Evolutionary conservation across 2,329 filamentous ascomycete species (phyloP), one percentile per base, ranked within the genome.

Genomic region (Stachybotrys echinatus): DNA sequence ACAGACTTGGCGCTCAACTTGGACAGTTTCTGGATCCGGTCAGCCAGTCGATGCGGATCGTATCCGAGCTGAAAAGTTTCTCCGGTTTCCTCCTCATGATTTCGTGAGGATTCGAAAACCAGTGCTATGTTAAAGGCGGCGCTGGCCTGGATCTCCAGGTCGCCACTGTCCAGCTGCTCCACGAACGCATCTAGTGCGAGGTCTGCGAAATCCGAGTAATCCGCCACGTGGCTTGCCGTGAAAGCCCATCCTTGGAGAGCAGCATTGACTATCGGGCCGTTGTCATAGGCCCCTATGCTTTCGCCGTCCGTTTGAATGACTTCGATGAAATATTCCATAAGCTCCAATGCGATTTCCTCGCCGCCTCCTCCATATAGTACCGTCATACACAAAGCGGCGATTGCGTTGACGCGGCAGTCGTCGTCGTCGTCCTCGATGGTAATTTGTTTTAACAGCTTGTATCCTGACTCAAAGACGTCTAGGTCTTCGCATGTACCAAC

Each of bases 41-140:
- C 69, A 23, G 75, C 66, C 42, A 80, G 69, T 40, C 66, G 66
- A 50, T 75, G 72, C 4, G 77, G 75, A 52, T 81, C 74, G 54
- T 78, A 76, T 14, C 73, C 72, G 47, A 81, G 66, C 51, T 75
- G 69, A 59, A 74, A 72, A 10, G 70, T 67, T 54, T 79, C 71
- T 40, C 73, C 76, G 2, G 71, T 75, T 51, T 75, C 73, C 20
- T 74, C 69, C 53, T 80, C 73, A 50, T 76, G 68, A 12, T 70
- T 67, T 31, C 76, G 73, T 3, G 74, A 74, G 54, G 87, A 87
- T 66, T 96, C 91, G 60, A 89, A 92, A 12, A 95, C 74, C 10
- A 95, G 74, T 1, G 90, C 90, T 52, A 95, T 91, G 64, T 89
- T 89, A 61, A 87, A 81, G 4, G 87, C 89, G 0, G 89, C 87